Evolutionary conservation across 2,329 filamentous ascomycete genomes (phyloP), one percentile per base, ranked within the genome.

Genomic region (Colletotrichum sp.): DNA sequence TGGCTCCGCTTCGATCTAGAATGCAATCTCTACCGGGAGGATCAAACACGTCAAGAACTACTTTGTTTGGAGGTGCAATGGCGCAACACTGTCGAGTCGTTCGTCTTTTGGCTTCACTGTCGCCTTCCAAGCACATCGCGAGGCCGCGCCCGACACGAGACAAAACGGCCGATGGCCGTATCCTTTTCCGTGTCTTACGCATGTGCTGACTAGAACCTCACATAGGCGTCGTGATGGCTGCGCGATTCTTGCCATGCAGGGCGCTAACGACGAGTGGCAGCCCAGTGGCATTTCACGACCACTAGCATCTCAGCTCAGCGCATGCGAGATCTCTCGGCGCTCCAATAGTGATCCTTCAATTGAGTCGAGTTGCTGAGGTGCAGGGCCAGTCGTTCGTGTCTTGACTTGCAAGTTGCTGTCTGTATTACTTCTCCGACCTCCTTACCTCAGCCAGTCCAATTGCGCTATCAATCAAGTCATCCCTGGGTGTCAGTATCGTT

Each of bases 31-130:
- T 34, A 64, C 52, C 71, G 61, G 71, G 48, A 74, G 52, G 71
- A 74, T 71, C 61, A 71, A 71, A 65, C 67, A 65, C 9, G 26
- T 63, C 65, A 64, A 73, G 38, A 70, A 65, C 13, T 61, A 56
- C 56, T 28, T 56, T 69, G 65, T 63, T 56, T 58, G 38, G 43
- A 48, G 64, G 28, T 30, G 43, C 14, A 26, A 24, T 43, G 61
- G 24, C 32, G 9, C 12, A 43, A 16, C 34, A 24, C 34, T 10
- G n/a, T 14, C 24, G 18, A 21, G 18, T 32, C 30, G 30, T n/a
- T 18, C 28, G 32, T 21, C 38, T n/a, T 21, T 21, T 62, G n/a
- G 28, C 58, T 14, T 62, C 18, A 9, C 21, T 28, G 28, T 62
- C 58, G 58, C 30, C 14, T 14, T 18, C 62, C n/a, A 34, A 48